These are phyloP conservation scores for Circinella umbellata DNA, from an alignment of 371 early-diverging fungal genomes.

Conservation along the genomic window DNA sequence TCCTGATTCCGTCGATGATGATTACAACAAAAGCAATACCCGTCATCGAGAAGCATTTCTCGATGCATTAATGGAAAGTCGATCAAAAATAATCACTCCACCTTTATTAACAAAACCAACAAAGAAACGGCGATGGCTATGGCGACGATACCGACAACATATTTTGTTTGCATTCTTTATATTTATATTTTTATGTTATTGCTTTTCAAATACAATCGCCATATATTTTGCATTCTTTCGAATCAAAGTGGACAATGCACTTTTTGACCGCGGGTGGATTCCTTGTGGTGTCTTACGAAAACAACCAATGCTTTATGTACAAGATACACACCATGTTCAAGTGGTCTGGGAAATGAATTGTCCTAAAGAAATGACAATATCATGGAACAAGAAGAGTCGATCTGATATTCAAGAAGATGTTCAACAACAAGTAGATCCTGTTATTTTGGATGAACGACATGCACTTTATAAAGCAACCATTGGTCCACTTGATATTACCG, in stretches of 20 bases:
- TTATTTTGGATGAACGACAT: slow-evolving; percentile 54
- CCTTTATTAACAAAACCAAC: background rate
- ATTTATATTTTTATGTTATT: slow-evolving; percentile 35
- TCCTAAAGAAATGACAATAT: slow-evolving; percentile 48
- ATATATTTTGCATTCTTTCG: slow-evolving; percentile 13
- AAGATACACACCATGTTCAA: slow-evolving; percentile 54
- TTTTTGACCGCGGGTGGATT: slow-evolving; percentile 57
- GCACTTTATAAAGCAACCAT: slow-evolving; percentile 56
- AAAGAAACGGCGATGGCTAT: slow-evolving; percentile 25
- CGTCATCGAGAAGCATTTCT: slow-evolving; percentile 24
- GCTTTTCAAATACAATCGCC: slow-evolving; percentile 37
- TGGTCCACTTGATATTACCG: slow-evolving; percentile 42
- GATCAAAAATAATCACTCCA: slow-evolving; percentile 7
- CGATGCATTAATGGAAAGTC: slow-evolving; percentile 17
- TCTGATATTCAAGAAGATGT: background rate
- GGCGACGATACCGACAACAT: slow-evolving; percentile 43
- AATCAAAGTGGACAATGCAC: slow-evolving; percentile 37
- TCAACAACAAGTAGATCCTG: slow-evolving; percentile 9
- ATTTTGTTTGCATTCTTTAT: slow-evolving; percentile 25
- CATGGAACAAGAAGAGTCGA: slow-evolving; percentile 29
- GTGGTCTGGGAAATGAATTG: slow-evolving; percentile 71
- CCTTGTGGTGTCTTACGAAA: slow-evolving; percentile 59
- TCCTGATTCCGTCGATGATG: slow-evolving; percentile 26
- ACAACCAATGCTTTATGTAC: slow-evolving; percentile 59
- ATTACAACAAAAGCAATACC: slow-evolving; percentile 10